Base-by-base conservation (phyloP, 139 green algal species). In the Ostreobium quekettii region DNA sequence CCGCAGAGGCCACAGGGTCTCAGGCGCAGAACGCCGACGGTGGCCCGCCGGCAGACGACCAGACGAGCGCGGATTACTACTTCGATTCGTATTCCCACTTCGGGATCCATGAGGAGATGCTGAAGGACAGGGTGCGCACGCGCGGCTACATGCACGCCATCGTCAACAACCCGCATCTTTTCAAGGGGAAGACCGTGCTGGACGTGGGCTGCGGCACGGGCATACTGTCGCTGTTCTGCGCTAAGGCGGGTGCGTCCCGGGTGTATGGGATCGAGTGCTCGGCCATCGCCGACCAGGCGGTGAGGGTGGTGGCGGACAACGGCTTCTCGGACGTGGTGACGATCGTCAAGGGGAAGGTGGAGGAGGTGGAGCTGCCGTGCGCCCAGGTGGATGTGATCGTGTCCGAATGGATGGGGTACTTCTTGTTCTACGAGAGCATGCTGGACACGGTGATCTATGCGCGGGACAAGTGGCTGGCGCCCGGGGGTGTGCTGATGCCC, bases 191-290 rank as follows among this genome's bases (percentile, higher is more conserved):
- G 35, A 66, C 66, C 0, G 87, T 97, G 26, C 77, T 97, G 48
- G 92, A 97, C 71, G 87, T 97, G 3, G 92, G 92, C 30, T 97
- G 92, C 71, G 92, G 92, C 47, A 97, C 92, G 0, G 92, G 89
- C 71, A 95, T 97, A 64, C 79, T 97, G 2, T 96, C 85, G 36
- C 82, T 97, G 42, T 95, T 97, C 77, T 83, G 84, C n/a, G 91
- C 92, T 1, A 92, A 92, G 85, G 88, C 86, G 1, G 93, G 93
- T 32, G 93, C 93, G 1, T 81, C 73, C 72, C 83, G 91, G 29
- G 93, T 97, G 46, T 96, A 96, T 72, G 93, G 83, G 64, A 85
- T 97, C 37, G 91, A 97, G 65, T 91, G 83, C 77, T 89, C 78
- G 26, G 79, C 83, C 4, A 96, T 97, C 36, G 91, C 91, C 3